Evolutionary conservation across 2,329 filamentous ascomycete species (phyloP), one percentile per base, ranked within the genome.

Genomic region (Dactylellina leptospora): DNA sequence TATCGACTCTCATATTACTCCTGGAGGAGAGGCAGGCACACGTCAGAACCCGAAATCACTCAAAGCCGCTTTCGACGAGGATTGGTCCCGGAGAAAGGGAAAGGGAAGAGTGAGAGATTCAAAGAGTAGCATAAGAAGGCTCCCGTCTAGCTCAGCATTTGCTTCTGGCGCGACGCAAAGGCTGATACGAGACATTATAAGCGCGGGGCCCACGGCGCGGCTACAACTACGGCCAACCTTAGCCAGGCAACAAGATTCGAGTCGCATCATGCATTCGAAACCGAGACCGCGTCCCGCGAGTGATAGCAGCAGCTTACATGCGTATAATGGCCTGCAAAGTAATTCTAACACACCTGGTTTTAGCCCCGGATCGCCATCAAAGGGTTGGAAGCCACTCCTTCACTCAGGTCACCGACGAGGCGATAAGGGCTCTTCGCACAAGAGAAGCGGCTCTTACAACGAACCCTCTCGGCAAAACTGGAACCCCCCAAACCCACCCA

Each of bases 391-490:
- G 16, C 68, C 68, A 2, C 59, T 72, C 6, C 47, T 72, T n/a
- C 68, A 72, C 28, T 58, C 68, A 1, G 68, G 68, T 20, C 18
- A 64, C 20, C 53, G 68, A 38, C 79, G 82, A 40, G 80, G 81
- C 8, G 84, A 85, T 74, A 79, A 68, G 20, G 51, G 54, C 6
- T 71, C 75, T 23, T 59, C 82, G 1, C 92, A 96, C 80, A 93
- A 92, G 79, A 88, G 92, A 20, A 96, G 91, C 77, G 92, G 89
- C 53, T 97, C 93, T 78, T 89, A 95, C 76, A 91, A 90, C 0
- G 91, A 97, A 80, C 93, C 93, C 0, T 80, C 93, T 55, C 84
- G 92, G 75, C 90, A 95, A 77, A 80, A 88, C 81, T 80, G 86
- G 59, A 80, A 83, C 9, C 84, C 84, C 1, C 76, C 85, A 6